Conservation (phyloP, 805 yeast genomes). For the Schizosaccharomyces japonicus region DNA sequence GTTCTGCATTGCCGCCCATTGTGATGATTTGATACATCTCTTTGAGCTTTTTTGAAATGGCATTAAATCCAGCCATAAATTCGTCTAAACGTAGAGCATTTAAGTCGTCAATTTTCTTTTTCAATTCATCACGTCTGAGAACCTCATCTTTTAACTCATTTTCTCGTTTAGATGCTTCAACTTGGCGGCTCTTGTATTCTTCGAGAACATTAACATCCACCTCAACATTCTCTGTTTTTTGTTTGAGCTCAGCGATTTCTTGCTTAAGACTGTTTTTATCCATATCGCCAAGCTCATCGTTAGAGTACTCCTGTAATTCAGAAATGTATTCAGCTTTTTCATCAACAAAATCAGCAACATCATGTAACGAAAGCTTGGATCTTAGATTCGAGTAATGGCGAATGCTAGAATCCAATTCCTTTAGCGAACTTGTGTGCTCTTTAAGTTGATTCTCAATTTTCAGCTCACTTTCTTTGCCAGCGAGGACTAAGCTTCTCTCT, state of each 20-base stretch:
- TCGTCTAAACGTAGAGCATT: constrained; percentile 58
- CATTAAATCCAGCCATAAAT: constrained; percentile 77
- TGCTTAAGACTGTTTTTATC: constrained; percentile 26
- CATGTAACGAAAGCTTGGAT: constrained; percentile 7
- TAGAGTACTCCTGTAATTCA: constrained; percentile 22
- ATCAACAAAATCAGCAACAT: constrained; percentile 6
- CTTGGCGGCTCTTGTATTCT: constrained; percentile 46
- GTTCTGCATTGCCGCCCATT: constrained; percentile 97
- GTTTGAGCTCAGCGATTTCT: constrained; percentile 33
- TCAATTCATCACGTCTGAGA: constrained; percentile 35
- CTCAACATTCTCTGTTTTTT: constrained; percentile 28
- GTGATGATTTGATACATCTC: constrained; percentile 97
- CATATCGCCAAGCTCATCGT: constrained; percentile 27
- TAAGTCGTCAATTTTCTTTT: constrained; percentile 38
- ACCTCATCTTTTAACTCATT: constrained; percentile 47
- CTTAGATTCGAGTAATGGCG: constrained; percentile 10
- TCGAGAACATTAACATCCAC: constrained; percentile 52
- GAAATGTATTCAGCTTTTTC: constrained; percentile 5
- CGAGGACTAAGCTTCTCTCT: too few relatives aligned
- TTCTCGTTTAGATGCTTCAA: constrained; percentile 41
- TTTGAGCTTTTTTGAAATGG: constrained; percentile 66
- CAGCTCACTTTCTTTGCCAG: constrained; percentile 38
- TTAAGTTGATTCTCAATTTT: constrained; percentile 44
- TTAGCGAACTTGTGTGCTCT: constrained; percentile 24
- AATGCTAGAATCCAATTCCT: constrained; percentile 20